Evolutionary conservation across 768 basidiomycete species (phyloP), one percentile per base, ranked within the genome.

Genomic region (Suillus plorans): DNA sequence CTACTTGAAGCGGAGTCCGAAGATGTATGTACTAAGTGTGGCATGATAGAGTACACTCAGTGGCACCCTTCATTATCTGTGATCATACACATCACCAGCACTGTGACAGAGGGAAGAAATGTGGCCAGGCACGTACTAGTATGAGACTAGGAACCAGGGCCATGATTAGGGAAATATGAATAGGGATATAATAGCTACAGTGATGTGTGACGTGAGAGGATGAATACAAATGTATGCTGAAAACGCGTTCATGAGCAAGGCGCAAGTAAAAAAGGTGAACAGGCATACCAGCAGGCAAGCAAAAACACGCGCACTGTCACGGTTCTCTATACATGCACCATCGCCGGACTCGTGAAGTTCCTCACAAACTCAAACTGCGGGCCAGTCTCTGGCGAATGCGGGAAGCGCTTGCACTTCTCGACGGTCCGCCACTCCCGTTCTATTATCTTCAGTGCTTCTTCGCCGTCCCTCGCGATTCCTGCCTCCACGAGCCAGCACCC

Each of bases 401-500:
- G 90, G 75, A 86, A 92, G 10, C 89, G 81, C 55, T 81, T 85
- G 79, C 84, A 91, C 79, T 93, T 93, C 76, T 89, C 90, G 58
- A 93, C 91, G 3, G 80, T 84, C 71, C 85, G 83, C 91, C 91
- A 93, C 68, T 90, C 85, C 64, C 80, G 70, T 22, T 85, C 89
- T 67, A 92, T 88, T 58, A 89, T 83, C 16, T 77, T 73, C 42
- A 92, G 75, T 8, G 90, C 90, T 65, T 88, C 87, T 63, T 80
- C 81, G 16, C 90, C 90, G 68, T 86, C 83, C 71, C 78, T 79
- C 56, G 87, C 90, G 61, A 79, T 74, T 2, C 85, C 85, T 22
- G 85, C 85, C 74, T 91, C 85, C 45, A 91, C 88, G 45, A 92
- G 84, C 89, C 89, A 92, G 72, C 90, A 92, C 16, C 90, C 89